These are phyloP conservation scores for Cinnamomum chago DNA, from an alignment of 164 flowering plant genomes.

Conservation along the genomic window DNA sequence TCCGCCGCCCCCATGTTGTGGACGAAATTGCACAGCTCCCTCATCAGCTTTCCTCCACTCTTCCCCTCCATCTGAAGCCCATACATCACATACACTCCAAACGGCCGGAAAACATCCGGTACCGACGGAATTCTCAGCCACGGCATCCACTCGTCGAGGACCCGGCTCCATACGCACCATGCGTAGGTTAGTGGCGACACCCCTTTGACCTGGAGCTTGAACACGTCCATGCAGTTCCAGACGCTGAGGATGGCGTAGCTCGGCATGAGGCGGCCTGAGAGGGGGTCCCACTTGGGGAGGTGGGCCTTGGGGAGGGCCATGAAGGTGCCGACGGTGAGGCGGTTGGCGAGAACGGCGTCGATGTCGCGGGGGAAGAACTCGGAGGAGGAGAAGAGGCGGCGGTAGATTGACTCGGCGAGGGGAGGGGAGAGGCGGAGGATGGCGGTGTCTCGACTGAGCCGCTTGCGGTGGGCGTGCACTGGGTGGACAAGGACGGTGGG, in stretches of 20 bases:
- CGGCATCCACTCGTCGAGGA: slow-evolving; percentile 49
- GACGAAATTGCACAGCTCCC: slow-evolving; percentile 43
- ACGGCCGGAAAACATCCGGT: slow-evolving; percentile 55
- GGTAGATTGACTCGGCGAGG: slow-evolving; percentile 40
- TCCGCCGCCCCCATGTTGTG: slow-evolving; percentile 64
- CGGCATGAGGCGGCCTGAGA: slow-evolving; percentile 27
- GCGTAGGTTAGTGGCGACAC: slow-evolving; percentile 40
- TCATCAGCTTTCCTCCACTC: slow-evolving; percentile 44
- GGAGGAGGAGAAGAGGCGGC: slow-evolving; percentile 38
- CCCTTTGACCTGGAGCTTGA: slow-evolving; percentile 57
- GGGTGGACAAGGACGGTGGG: slow-evolving; percentile 68
- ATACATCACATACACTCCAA: slow-evolving; percentile 58
- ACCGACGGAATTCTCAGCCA: slow-evolving; percentile 64
- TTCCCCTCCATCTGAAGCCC: slow-evolving; percentile 68
- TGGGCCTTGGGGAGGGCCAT: slow-evolving; percentile 49
- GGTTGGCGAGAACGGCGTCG: slow-evolving; percentile 34
- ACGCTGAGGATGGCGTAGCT: slow-evolving; percentile 61
- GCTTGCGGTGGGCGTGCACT: slow-evolving; percentile 59
- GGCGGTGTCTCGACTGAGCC: slow-evolving; percentile 20
- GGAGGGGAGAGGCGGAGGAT: slow-evolving; percentile 29
- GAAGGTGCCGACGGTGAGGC: slow-evolving; percentile 66
- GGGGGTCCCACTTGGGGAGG: slow-evolving; percentile 35
- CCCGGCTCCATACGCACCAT: slow-evolving; percentile 40
- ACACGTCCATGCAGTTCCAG: slow-evolving; percentile 69
- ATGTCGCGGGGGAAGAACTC: slow-evolving; percentile 74